phyloP scores from a whole-genome alignment of 2,329 filamentous ascomycete species.

The Phaeosphaeria sp. region DNA sequence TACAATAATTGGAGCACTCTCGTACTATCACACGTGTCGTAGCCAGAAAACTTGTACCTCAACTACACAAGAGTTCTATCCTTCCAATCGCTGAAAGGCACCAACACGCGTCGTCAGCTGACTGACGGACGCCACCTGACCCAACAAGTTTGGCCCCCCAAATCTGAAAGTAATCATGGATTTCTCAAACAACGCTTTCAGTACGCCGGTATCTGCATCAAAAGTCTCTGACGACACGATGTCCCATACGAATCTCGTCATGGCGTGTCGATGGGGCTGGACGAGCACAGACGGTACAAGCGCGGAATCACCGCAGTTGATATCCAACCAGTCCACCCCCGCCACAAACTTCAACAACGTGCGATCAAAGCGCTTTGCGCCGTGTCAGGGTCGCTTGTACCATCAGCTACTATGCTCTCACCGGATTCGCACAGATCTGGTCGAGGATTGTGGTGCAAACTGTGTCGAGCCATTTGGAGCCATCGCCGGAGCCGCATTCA shows the following conservation, averaged over 20 bases:
- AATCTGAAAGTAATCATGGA: conserved; percentile 28
- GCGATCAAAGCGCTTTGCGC: conserved; percentile 38
- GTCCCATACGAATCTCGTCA: conserved; percentile 41
- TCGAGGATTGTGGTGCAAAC: conserved; percentile 45
- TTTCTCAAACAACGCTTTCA: conserved; percentile 40
- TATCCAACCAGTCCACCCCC: conserved; percentile 11
- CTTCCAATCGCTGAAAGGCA: conserved; percentile 22
- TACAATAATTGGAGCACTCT: conserved; percentile 13
- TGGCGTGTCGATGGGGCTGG: conserved; percentile 46
- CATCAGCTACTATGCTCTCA: conserved; percentile 46
- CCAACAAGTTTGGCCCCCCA: conserved; percentile 3
- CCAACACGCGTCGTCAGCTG: conserved; percentile 31
- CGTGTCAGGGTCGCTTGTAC: conserved; percentile 44
- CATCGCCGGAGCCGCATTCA: conserved; percentile 26
- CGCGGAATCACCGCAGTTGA: conserved; percentile 12
- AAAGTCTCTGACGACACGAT: conserved; percentile 42
- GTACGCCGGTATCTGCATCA: conserved; percentile 10
- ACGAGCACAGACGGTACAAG: conserved; percentile 20
- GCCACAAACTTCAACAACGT: conserved; percentile 24
- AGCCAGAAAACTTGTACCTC: neutral
- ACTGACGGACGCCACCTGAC: conserved; percentile 27
- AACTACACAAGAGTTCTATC: neutral
- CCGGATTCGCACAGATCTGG: conserved; percentile 43
- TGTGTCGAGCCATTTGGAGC: conserved; percentile 39
- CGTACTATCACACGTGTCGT: conserved; percentile 4